These are phyloP conservation scores for Debaryomycetaceae sp. DNA, from an alignment of 1,139 yeast species.

Conservation along the genomic window DNA sequence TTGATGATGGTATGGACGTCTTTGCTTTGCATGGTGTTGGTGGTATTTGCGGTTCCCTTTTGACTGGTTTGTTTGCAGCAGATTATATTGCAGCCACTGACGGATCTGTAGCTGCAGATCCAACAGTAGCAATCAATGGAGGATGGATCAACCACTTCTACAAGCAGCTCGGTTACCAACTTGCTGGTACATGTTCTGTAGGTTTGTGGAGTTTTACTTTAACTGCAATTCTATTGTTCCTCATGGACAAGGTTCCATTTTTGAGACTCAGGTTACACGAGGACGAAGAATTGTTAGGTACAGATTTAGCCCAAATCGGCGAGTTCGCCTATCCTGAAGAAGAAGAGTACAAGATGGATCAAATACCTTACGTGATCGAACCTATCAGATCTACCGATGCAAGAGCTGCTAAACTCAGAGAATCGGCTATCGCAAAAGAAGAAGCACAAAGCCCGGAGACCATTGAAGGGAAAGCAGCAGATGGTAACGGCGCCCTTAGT, in stretches of 20 bases:
- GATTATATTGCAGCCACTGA: slow-evolving; percentile 82
- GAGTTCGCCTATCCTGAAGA: slow-evolving; percentile 75
- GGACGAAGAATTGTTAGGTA: slow-evolving; percentile 88
- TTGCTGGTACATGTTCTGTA: slow-evolving; percentile 77
- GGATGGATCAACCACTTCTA: slow-evolving; percentile 96
- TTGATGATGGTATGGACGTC: slow-evolving; percentile 95
- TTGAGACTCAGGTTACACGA: slow-evolving; percentile 80
- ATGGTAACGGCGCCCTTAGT: slow-evolving; percentile 18
- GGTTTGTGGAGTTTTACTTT: slow-evolving; percentile 79
- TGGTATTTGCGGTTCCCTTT: slow-evolving; percentile 76
- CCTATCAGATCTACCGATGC: slow-evolving; percentile 64
- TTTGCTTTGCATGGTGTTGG: slow-evolving; percentile 94
- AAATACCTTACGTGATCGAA: slow-evolving; percentile 61
- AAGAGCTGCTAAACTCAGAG: slow-evolving; percentile 34
- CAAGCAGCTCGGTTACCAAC: slow-evolving; percentile 87
- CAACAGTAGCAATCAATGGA: slow-evolving; percentile 56
- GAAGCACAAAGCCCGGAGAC: slow-evolving; percentile 10
- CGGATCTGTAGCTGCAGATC: slow-evolving; percentile 55
- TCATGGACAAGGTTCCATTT: slow-evolving; percentile 79
- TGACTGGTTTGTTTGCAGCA: slow-evolving; percentile 92
- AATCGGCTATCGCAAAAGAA: slow-evolving; percentile 16
- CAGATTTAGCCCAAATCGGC: slow-evolving; percentile 85
- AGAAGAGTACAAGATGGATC: slow-evolving; percentile 27
- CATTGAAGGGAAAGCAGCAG: slow-evolving; percentile 16
- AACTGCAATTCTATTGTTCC: slow-evolving; percentile 66